These are phyloP conservation scores for Cephalotrichum gorgonifer DNA, from an alignment of 2,329 filamentous ascomycete species.

Conservation along the genomic window DNA sequence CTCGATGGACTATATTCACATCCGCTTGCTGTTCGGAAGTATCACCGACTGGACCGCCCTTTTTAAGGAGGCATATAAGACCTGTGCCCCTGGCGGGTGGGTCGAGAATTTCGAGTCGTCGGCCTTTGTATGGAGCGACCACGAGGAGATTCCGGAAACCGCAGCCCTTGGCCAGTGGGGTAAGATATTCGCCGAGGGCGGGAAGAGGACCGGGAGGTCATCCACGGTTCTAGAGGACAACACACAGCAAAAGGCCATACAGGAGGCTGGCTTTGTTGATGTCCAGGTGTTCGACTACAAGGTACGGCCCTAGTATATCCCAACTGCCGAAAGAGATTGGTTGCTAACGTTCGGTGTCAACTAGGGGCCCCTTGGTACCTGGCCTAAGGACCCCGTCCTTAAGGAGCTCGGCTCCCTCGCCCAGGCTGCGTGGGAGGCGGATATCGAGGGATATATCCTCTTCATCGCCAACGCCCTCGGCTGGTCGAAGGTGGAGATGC, in stretches of 20 bases:
- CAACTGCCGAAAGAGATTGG: neutral
- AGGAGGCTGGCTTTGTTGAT: slow-evolving; percentile 14
- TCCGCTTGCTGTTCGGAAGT: slow-evolving; percentile 44
- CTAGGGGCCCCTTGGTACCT: slow-evolving; percentile 10
- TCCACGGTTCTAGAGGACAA: slow-evolving; percentile 15
- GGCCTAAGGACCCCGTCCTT: slow-evolving; percentile 12
- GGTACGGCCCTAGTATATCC: slow-evolving; percentile 1
- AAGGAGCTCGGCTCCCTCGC: slow-evolving; percentile 11
- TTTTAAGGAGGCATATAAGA: slow-evolving; percentile 36
- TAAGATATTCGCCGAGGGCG: slow-evolving; percentile 16
- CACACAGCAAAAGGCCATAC: slow-evolving; percentile 10
- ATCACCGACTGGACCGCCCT: slow-evolving; percentile 46
- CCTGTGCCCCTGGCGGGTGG: slow-evolving; percentile 31
- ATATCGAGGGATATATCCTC: slow-evolving; percentile 9
- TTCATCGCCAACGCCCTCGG: slow-evolving; percentile 10
- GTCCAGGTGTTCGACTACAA: slow-evolving; percentile 5
- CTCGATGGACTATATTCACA: slow-evolving; percentile 49
- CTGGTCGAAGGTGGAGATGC: slow-evolving; percentile 10
- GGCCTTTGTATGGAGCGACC: slow-evolving; percentile 23
- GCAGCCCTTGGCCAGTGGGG: slow-evolving; percentile 17
- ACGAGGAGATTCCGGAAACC: slow-evolving; percentile 15
- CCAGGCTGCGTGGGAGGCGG: slow-evolving; percentile 11
- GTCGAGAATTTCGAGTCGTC: slow-evolving; percentile 22
- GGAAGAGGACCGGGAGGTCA: slow-evolving; percentile 17
- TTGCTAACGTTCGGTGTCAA: neutral